phyloP scores from a whole-genome alignment of 495 filamentous ascomycete species.

The Penicillium cosmopolitanum region DNA sequence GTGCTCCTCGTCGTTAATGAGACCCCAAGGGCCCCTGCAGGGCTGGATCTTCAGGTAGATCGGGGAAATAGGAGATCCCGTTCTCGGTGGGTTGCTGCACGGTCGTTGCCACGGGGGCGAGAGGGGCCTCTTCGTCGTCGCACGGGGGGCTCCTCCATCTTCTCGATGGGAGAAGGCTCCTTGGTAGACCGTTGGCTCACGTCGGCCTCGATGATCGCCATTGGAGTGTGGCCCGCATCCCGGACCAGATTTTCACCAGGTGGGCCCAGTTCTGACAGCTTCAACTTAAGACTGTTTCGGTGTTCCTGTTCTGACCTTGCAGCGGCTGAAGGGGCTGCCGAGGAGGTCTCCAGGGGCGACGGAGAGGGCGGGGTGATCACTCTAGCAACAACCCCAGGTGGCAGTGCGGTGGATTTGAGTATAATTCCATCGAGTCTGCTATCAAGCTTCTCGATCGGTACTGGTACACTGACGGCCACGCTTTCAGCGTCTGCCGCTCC shows the following conservation, averaged over 20 bases:
- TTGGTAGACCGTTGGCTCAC: slow-evolving; percentile 36
- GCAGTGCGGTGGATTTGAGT: slow-evolving; percentile 50
- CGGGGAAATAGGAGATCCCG: slow-evolving; percentile 47
- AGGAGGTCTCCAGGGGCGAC: slow-evolving; percentile 37
- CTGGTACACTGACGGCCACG: slow-evolving; percentile 32
- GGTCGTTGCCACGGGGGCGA: slow-evolving; percentile 35
- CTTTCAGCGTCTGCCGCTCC: slow-evolving; percentile 27
- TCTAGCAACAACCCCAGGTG: slow-evolving; percentile 45
- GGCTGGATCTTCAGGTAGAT: slow-evolving; percentile 48
- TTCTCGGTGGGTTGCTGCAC: slow-evolving; percentile 42
- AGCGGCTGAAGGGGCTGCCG: slow-evolving; percentile 28
- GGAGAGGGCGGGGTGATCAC: slow-evolving; percentile 51
- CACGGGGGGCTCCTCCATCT: slow-evolving; percentile 8
- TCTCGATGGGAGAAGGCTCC: slow-evolving; percentile 29
- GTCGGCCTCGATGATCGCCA: slow-evolving; percentile 47
- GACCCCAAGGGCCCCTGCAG: slow-evolving; percentile 49
- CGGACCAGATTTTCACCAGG: slow-evolving; percentile 43
- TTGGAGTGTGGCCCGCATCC: slow-evolving; percentile 53
- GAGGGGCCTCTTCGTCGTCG: slow-evolving; percentile 36
- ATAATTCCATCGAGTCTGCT: slow-evolving; percentile 53
- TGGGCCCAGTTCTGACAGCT: slow-evolving; percentile 45
- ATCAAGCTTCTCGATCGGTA: slow-evolving; percentile 53
- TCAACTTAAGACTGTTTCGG: slow-evolving; percentile 45
- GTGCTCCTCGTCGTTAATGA: slow-evolving; percentile 46
- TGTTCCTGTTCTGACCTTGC: slow-evolving; percentile 34